These are phyloP conservation scores for Microdochium paspali DNA, from an alignment of 2,329 filamentous ascomycete genomes.

Conservation along the genomic window DNA sequence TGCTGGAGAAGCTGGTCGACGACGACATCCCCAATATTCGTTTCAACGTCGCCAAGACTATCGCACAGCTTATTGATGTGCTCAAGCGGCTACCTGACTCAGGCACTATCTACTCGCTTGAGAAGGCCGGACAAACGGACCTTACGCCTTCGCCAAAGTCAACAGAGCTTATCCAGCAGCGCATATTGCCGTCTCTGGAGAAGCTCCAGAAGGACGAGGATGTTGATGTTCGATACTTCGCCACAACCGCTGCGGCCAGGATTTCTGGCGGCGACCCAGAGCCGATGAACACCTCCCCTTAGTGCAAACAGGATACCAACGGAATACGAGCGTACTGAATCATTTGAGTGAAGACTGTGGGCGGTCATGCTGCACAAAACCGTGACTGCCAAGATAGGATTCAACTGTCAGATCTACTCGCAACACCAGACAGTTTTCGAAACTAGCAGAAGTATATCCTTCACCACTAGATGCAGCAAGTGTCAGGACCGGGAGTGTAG, in stretches of 20 bases:
- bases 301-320: slow-evolving; percentile 29
- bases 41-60: slow-evolving; percentile 99
- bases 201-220: slow-evolving; percentile 97
- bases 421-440: too few species aligned
- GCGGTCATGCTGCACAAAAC: not conserved
- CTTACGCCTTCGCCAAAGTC: slow-evolving; percentile 59
- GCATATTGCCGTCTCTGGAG: slow-evolving; percentile 81
- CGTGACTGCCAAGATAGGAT: not conserved
- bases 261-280: slow-evolving; percentile 43
- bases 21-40: slow-evolving; percentile 98
- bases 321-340: slow-evolving; percentile 4
- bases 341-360: not conserved
- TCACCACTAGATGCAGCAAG: too few species aligned
- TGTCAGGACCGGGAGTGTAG: too few species aligned
- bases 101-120: slow-evolving; percentile 75
- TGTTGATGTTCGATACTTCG: slow-evolving; percentile 96
- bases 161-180: slow-evolving; percentile 73
- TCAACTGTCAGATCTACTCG: not conserved
- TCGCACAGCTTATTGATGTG: slow-evolving; percentile 81
- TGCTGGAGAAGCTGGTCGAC: slow-evolving; percentile 85
- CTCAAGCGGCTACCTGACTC: slow-evolving; percentile 83
- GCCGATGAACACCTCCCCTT: slow-evolving; percentile 58
- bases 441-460: too few species aligned
- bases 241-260: slow-evolving; percentile 71
- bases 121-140: slow-evolving; percentile 59